These are phyloP conservation scores for Auriscalpium vulgare DNA, from an alignment of 768 basidiomycete species.

Conservation along the genomic window DNA sequence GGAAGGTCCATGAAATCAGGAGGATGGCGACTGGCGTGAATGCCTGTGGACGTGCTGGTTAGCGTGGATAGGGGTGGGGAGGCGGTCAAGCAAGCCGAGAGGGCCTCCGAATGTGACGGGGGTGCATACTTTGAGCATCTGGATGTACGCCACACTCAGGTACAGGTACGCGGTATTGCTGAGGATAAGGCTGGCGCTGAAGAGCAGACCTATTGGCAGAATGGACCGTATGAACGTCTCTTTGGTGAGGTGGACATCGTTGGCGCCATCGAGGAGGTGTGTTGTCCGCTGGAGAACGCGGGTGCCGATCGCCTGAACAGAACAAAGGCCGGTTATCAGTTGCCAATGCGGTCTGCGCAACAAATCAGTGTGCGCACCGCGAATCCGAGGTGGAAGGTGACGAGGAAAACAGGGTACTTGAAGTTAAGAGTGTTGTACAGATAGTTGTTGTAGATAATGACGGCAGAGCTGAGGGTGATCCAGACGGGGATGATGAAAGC, in stretches of 20 bases:
- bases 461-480: slow-evolving; percentile 82
- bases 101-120: background rate
- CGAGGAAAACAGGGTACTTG: slow-evolving; percentile 87
- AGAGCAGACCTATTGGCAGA: slow-evolving; percentile 87
- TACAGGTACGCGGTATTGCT: slow-evolving; percentile 92
- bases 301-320: slow-evolving; percentile 65
- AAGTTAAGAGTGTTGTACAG: slow-evolving; percentile 79
- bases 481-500: slow-evolving; percentile 81
- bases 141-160: slow-evolving; percentile 89
- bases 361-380: slow-evolving; percentile 32
- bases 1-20: slow-evolving; percentile 87
- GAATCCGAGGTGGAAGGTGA: slow-evolving; percentile 77
- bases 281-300: slow-evolving; percentile 81
- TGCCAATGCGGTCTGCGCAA: background rate
- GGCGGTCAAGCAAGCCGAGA: background rate
- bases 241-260: slow-evolving; percentile 73
- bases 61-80: background rate
- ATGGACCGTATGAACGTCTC: slow-evolving; percentile 79
- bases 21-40: slow-evolving; percentile 87
- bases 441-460: slow-evolving; percentile 96
- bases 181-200: slow-evolving; percentile 85
- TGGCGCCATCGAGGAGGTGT: slow-evolving; percentile 64
- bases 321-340: slow-evolving; percentile 1
- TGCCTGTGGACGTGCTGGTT: slow-evolving; percentile 40
- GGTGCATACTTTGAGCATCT: slow-evolving; percentile 79